Evolutionary conservation across 305 asterid genomes (phyloP), one percentile per base, ranked within the genome.

Genomic region (Ilex paraguariensis): DNA sequence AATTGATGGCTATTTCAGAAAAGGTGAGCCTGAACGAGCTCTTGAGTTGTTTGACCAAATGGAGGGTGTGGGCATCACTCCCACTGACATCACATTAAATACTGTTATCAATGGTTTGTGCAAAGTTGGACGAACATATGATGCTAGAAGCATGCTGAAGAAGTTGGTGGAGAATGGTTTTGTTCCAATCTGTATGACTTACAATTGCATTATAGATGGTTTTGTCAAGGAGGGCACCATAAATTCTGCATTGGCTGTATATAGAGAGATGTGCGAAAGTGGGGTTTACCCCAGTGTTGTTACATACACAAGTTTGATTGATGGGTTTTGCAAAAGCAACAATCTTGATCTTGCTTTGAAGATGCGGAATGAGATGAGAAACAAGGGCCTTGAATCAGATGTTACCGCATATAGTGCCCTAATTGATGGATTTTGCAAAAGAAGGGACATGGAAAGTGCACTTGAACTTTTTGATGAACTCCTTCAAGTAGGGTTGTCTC

Each of bases 381-480:
- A 45, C 45, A 82, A 76, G 73, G 92, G 89, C 62, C 73, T 91
- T 57, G 60, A 70, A 51, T 79, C 84, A 90, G 96, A 91, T 73
- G 55, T 86, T 63, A 78, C 70, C 44, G 84, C 88, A 3, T 91
- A 82, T 62, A 70, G 77, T 72, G 73, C 84, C 54, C 76, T 90
- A 21, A 87, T 90, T 52, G 79, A 84, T 56, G 86, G 87, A 48
- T 87, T 76, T 74, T 81, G 95, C 79, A 84, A 87, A 75, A 85
- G 72, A 76, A 70, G 71, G 28, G 96, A 87, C 73, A 82, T 87
- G 92, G 68, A 61, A 57, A 71, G 62, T 44, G 97, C 96, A 12
- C 42, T 67, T 53, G 79, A 73, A 56, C 82, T 83, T 60, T 90
- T 87, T 54, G 79, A 82, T 56, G 92, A 87, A 61, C 77, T 90